Percentiles rank a stretch among this genome's conserved stretches.
phyloP scores from a whole-genome alignment of 192 early-diverging fungal species.

The Fimicolochytrium jonesii region DNA sequence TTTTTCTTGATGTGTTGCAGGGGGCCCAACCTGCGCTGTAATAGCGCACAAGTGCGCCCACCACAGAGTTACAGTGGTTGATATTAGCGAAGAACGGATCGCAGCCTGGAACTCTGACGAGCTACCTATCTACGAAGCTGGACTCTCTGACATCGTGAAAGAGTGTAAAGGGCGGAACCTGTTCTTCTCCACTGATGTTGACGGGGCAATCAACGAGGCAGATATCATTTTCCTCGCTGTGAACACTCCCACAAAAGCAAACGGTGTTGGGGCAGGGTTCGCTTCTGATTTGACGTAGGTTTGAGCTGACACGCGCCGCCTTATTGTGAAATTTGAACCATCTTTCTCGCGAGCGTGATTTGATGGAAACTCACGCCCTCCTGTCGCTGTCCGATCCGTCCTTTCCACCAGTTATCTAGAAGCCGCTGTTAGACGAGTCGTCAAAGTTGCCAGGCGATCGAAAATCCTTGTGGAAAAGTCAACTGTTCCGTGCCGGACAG shows the following conservation, averaged over 20 bases:
- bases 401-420: conserved; percentile 62
- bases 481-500: conserved; percentile 87
- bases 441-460: conserved; percentile 63
- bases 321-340: conserved; percentile 3
- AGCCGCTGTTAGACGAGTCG: conserved; percentile 71
- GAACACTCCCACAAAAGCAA: conserved; percentile 80
- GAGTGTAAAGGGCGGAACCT: conserved; percentile 69
- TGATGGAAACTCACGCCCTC: not conserved
- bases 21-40: conserved; percentile 84
- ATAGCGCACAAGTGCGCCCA: conserved; percentile 83
- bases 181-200: conserved; percentile 76
- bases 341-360: not conserved
- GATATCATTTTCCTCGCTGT: conserved; percentile 87
- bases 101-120: conserved; percentile 80
- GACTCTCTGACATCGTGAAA: conserved; percentile 79
- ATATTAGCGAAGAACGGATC: conserved; percentile 70
- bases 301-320: not conserved
- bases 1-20: too few relatives aligned
- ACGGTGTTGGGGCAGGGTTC: conserved; percentile 67
- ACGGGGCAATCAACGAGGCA: conserved; percentile 64
- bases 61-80: conserved; percentile 84
- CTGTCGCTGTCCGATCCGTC: not conserved
- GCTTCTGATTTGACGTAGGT: conserved; percentile 77
- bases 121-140: conserved; percentile 87
- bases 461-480: conserved; percentile 92